Evolutionary conservation across 495 filamentous ascomycete species (phyloP), one percentile per base, ranked within the genome.

Genomic region (Penicillium robsamsonii): DNA sequence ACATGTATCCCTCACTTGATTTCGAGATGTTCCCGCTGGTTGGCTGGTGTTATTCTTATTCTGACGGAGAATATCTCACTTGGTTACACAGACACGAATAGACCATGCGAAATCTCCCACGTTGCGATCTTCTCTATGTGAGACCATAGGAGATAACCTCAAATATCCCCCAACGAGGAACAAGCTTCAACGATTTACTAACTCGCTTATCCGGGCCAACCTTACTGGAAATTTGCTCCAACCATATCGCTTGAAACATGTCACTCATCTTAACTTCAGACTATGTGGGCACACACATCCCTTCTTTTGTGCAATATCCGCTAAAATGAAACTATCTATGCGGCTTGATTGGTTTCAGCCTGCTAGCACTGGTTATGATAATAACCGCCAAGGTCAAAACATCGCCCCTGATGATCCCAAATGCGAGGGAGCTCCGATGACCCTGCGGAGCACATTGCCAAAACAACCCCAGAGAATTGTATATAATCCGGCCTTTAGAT

Each of bases 401-500:
- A 55, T 54, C 40, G 11, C 53, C 57, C 49, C 59, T 64, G 62
- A 58, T 49, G 44, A 55, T 52, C 52, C 20, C 29, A 22, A 24
- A 37, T 50, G 22, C 56, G 50, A 41, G 52, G 42, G 33, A 60
- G 46, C 42, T 60, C 55, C 30, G n/a, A 37, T 37, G 37, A 18
- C 37, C 33, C 30, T 35, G 40, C 17, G 27, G 29, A 33, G 38
- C 27, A 45, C 31, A 7, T 27, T 17, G 52, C 45, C 43, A 54
- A 53, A 61, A 53, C 53, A 59, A 24, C 37, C 7, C 33, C 27
- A 5, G 2, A 38, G 41, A 55, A 27, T 8, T 53, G 48, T 72
- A 69, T 71, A 65, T 66, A 70, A 65, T n/a, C 24, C 48, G 41
- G 47, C 9, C 43, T 52, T 20, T 30, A 10, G 35, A 12, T 11